phyloP scores from a whole-genome alignment of 192 early-diverging fungal species.

The Entomortierella chlamydospora region DNA sequence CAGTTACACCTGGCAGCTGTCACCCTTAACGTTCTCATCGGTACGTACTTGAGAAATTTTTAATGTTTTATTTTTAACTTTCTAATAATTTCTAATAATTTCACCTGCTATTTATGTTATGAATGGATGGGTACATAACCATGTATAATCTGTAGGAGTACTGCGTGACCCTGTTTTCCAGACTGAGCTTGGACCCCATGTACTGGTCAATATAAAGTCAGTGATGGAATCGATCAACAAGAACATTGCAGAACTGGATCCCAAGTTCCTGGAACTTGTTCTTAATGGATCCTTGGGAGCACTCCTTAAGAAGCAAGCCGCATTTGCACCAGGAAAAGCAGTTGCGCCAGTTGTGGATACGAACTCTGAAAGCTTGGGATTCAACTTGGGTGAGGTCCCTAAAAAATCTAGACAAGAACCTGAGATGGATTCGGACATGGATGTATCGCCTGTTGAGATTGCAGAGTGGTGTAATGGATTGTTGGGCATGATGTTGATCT shows the following conservation, averaged over 20 bases:
- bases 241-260: constrained; percentile 12
- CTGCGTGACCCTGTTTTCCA: constrained; percentile 59
- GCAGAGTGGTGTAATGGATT: constrained; percentile 50
- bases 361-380: constrained; percentile 1
- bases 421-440: constrained; percentile 31
- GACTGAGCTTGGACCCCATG: constrained; percentile 54
- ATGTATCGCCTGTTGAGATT: constrained; percentile 42
- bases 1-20: constrained; percentile 63
- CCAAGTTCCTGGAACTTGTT: constrained; percentile 37
- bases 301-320: constrained; percentile 33
- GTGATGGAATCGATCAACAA: constrained; percentile 55
- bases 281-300: constrained; percentile 37
- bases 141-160: constrained; percentile 45
- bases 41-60: constrained; percentile 42
- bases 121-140: not conserved
- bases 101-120: not conserved
- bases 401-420: not conserved
- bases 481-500: constrained; percentile 43
- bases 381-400: constrained; percentile 2
- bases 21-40: constrained; percentile 60
- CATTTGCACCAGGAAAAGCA: constrained; percentile 38
- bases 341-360: not conserved
- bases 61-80: not conserved
- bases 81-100: not conserved
- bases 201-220: constrained; percentile 60